phyloP scores from a whole-genome alignment of 768 basidiomycete species.

The Hydnomerulius pinastri region DNA sequence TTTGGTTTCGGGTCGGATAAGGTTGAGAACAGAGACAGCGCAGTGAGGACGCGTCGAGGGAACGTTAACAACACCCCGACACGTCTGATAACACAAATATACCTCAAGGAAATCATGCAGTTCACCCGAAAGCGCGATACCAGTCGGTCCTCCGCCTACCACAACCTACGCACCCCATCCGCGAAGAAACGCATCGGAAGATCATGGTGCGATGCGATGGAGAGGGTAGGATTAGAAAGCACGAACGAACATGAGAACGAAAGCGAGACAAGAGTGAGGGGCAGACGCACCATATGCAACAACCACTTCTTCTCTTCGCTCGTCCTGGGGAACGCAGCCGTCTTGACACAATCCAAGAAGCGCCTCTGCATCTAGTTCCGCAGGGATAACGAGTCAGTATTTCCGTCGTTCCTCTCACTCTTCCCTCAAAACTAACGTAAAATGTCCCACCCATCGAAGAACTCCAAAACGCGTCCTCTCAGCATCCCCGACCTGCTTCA shows the following conservation, averaged over 20 bases:
- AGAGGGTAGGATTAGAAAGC: too few relatives aligned
- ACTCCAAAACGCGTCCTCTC: conserved; percentile 59
- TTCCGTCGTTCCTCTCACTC: not conserved
- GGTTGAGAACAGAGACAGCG: too few relatives aligned
- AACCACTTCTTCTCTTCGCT: conserved; percentile 80
- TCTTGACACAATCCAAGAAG: conserved; percentile 92
- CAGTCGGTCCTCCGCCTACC: conserved; percentile 97
- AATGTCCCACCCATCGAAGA: too few relatives aligned
- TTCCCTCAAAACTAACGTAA: not conserved
- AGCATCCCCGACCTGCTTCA: conserved; percentile 97
- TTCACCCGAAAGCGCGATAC: conserved; percentile 89
- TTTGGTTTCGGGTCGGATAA: not conserved
- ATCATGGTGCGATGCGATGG: too few relatives aligned
- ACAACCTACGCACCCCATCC: too few relatives aligned
- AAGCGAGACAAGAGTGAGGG: not conserved
- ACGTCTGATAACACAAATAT: not conserved
- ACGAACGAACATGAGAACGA: not conserved
- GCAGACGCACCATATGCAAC: conserved; percentile 77
- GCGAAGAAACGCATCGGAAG: too few relatives aligned
- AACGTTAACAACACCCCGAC: not conserved
- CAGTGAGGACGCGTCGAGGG: too few relatives aligned
- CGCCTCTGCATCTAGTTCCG: conserved; percentile 66
- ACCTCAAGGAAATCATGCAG: conserved; percentile 87
- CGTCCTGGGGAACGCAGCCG: conserved; percentile 94
- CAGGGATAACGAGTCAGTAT: conserved; percentile 3